A percentile compares a stretch with the other conserved stretches of the same genome.
These are phyloP conservation scores for Cutaneotrichosporon arboriforme DNA, from an alignment of 1,284 basidiomycete species.

Conservation along the genomic window DNA sequence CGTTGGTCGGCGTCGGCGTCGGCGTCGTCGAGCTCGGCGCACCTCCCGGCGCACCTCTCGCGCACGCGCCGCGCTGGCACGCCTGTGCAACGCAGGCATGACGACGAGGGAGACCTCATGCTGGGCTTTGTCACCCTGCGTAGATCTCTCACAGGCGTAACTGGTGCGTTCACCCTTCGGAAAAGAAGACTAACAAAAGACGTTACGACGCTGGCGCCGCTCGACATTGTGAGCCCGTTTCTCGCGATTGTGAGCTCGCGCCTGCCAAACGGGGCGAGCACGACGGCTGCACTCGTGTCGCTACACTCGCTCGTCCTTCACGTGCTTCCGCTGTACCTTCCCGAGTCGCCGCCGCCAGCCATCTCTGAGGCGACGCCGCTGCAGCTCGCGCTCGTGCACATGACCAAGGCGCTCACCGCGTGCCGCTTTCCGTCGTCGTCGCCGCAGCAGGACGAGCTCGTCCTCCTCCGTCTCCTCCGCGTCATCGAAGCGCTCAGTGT, in stretches of 20 bases:
- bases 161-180: conserved; percentile 61
- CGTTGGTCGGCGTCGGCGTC: conserved; percentile 66
- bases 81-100: background rate
- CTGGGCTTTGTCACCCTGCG: conserved; percentile 81
- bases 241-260: conserved; percentile 88
- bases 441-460: conserved; percentile 91
- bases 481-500: conserved; percentile 82
- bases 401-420: conserved; percentile 84
- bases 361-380: conserved; percentile 33
- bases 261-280: conserved; percentile 88
- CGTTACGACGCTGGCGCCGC: conserved; percentile 60
- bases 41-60: conserved; percentile 29
- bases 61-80: background rate
- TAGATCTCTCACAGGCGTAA: conserved; percentile 63
- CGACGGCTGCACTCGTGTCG: conserved; percentile 77
- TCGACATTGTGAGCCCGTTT: conserved; percentile 71
- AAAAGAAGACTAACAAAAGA: conserved; percentile 58
- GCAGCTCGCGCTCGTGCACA: conserved; percentile 64
- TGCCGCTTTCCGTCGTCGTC: conserved; percentile 98
- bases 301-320: conserved; percentile 81
- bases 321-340: conserved; percentile 54
- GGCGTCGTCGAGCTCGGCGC: conserved; percentile 22
- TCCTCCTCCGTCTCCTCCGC: conserved; percentile 83
- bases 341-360: conserved; percentile 41
- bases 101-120: conserved; percentile 65